Conservation (phyloP, 768 basidiomycete genomes). For the Trametes maxima region DNA sequence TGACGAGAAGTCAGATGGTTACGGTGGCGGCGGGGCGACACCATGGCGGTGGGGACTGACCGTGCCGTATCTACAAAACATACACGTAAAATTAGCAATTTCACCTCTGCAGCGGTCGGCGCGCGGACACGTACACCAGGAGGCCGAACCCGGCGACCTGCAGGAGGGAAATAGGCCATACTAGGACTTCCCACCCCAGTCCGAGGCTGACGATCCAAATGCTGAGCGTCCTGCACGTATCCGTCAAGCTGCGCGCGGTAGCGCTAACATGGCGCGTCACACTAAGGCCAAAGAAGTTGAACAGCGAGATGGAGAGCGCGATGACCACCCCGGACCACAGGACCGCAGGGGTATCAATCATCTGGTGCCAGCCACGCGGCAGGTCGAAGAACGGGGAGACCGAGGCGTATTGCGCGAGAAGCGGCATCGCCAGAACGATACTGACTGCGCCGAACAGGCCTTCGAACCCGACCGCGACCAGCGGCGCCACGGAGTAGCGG, state of each 20-base stretch:
- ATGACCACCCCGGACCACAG: conserved; percentile 49
- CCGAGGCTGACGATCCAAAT: conserved; percentile 94
- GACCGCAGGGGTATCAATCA: conserved; percentile 71
- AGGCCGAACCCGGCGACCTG: conserved; percentile 86
- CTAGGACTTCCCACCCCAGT: conserved; percentile 86
- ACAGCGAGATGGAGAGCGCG: conserved; percentile 53
- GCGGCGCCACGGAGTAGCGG: conserved; percentile 81
- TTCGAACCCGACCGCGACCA: conserved; percentile 93
- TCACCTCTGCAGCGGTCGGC: neutral
- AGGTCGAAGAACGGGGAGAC: conserved; percentile 80
- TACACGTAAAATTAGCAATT: conserved; percentile 4
- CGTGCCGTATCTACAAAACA: conserved; percentile 73
- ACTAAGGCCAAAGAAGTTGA: conserved; percentile 80
- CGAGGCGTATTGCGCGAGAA: conserved; percentile 71
- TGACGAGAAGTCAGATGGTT: conserved; percentile 18
- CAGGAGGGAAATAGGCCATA: conserved; percentile 79
- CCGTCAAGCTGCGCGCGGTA: conserved; percentile 87
- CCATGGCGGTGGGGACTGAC: conserved; percentile 38
- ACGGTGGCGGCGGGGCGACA: neutral
- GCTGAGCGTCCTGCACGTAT: conserved; percentile 92
- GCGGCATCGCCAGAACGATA: conserved; percentile 76
- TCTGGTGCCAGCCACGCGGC: conserved; percentile 86
- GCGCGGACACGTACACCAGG: conserved; percentile 65
- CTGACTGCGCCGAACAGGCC: conserved; percentile 88
- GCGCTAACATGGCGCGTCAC: conserved; percentile 94